Conservation (phyloP, 768 basidiomycete genomes). For the Auricularia auricula-judae region DNA sequence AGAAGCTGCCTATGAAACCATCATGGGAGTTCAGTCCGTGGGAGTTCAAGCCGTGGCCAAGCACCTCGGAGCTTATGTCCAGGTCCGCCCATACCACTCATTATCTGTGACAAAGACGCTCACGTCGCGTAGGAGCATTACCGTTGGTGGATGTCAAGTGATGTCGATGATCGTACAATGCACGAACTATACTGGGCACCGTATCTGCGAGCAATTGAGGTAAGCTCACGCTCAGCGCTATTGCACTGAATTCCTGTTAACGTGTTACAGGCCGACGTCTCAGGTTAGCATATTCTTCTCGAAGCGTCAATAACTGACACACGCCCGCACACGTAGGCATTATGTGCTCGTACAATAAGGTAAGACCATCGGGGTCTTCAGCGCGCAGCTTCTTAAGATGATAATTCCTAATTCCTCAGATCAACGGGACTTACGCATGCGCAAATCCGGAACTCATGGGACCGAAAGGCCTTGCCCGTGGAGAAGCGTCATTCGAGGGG, state of each 20-base stretch:
- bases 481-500: slow-evolving; percentile 49
- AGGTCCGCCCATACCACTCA: neutral
- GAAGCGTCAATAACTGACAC: too few relatives aligned
- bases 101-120: neutral
- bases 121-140: neutral
- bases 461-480: slow-evolving; percentile 56
- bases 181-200: slow-evolving; percentile 67
- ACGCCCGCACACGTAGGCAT: neutral
- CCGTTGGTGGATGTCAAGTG: neutral
- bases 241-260: neutral
- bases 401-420: neutral
- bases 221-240: neutral
- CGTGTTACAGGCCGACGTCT: neutral
- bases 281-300: neutral
- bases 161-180: slow-evolving; percentile 71
- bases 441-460: slow-evolving; percentile 53
- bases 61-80: slow-evolving; percentile 29
- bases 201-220: slow-evolving; percentile 68
- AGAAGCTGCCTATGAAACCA: slow-evolving; percentile 64
- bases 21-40: slow-evolving; percentile 64
- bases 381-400: neutral
- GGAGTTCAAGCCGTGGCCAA: slow-evolving; percentile 86
- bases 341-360: neutral
- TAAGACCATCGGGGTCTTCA: neutral
- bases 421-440: slow-evolving; percentile 50